A percentile compares a stretch with the other conserved stretches of the same genome.
Evolutionary conservation across 192 early-diverging fungal genomes (phyloP).

Genomic region (Mortierella antarctica): DNA sequence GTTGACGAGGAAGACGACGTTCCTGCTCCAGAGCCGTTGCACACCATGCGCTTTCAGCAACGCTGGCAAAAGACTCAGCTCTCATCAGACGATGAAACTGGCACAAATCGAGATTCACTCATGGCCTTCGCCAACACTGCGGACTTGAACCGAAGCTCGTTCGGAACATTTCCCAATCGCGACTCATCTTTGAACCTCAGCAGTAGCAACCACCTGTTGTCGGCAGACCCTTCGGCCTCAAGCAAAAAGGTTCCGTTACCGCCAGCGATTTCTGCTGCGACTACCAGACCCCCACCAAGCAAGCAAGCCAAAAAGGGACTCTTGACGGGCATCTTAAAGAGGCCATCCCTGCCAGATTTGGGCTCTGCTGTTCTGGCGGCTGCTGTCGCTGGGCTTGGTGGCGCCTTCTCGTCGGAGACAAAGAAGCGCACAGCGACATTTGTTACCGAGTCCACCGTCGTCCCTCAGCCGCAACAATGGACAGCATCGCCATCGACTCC

Average conservation of each 20-base stretch:
- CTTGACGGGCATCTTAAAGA: conserved; percentile 7
- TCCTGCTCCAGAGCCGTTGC: background rate
- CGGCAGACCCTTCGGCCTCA: background rate
- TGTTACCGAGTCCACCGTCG: background rate
- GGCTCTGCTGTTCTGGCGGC: background rate
- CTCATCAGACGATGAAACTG: conserved; percentile 22
- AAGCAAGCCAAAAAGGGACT: background rate
- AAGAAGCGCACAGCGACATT: background rate
- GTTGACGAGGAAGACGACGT: background rate
- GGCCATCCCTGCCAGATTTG: conserved; percentile 10
- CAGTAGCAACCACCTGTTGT: too few species aligned
- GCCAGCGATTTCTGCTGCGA: too few species aligned
- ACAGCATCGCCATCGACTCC: background rate
- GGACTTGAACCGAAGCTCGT: background rate
- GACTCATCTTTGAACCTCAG: conserved; percentile 12
- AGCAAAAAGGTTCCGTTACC: background rate
- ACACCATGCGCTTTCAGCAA: background rate
- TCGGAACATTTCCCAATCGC: background rate
- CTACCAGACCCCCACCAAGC: too few species aligned
- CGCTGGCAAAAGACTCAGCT: conserved; percentile 49
- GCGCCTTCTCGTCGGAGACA: too few species aligned
- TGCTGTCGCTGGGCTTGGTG: background rate
- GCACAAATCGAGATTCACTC: conserved; percentile 28
- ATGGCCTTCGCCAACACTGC: conserved; percentile 6
- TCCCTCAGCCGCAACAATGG: background rate